A percentile compares a stretch with the other conserved stretches of the same genome.
These are phyloP conservation scores for Aspergillus proliferans DNA, from an alignment of 2,329 filamentous ascomycete species.

Conservation along the genomic window DNA sequence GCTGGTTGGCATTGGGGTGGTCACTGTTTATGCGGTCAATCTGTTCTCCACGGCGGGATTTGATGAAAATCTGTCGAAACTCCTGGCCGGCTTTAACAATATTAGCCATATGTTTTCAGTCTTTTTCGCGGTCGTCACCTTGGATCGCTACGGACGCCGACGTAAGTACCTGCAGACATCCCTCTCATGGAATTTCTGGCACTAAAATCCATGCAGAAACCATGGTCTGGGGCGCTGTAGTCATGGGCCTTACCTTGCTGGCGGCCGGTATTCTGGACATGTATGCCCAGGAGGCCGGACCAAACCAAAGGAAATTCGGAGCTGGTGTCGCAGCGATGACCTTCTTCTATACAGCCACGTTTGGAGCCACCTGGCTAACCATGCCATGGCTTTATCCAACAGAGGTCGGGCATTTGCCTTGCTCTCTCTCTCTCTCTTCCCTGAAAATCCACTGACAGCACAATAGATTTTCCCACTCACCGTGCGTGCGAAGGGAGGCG, in stretches of 20 bases:
- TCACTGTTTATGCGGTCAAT: constrained; percentile 47
- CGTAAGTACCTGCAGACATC: constrained; percentile 26
- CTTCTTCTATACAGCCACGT: constrained; percentile 57
- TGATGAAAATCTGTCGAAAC: constrained; percentile 49
- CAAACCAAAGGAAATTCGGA: constrained; percentile 45
- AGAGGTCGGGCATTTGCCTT: constrained; percentile 34
- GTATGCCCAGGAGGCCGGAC: constrained; percentile 38
- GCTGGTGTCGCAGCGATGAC: constrained; percentile 61
- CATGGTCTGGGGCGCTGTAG: constrained; percentile 58
- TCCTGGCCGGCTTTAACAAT: constrained; percentile 52
- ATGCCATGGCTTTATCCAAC: constrained; percentile 58
- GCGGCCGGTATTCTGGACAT: constrained; percentile 53
- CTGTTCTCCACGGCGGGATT: constrained; percentile 53
- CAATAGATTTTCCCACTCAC: constrained; percentile 57
- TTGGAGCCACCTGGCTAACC: constrained; percentile 55
- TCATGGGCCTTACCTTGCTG: constrained; percentile 58
- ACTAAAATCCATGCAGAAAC: neutral
- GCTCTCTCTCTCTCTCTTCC: neutral
- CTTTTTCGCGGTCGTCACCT: constrained; percentile 59
- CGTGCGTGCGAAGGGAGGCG: constrained; percentile 63
- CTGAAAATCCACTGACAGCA: neutral
- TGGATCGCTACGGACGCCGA: constrained; percentile 59
- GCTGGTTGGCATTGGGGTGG: constrained; percentile 60
- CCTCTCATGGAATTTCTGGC: neutral
- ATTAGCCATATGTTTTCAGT: constrained; percentile 54